phyloP scores from a whole-genome alignment of 495 filamentous ascomycete genomes.

The Podospora sp. region DNA sequence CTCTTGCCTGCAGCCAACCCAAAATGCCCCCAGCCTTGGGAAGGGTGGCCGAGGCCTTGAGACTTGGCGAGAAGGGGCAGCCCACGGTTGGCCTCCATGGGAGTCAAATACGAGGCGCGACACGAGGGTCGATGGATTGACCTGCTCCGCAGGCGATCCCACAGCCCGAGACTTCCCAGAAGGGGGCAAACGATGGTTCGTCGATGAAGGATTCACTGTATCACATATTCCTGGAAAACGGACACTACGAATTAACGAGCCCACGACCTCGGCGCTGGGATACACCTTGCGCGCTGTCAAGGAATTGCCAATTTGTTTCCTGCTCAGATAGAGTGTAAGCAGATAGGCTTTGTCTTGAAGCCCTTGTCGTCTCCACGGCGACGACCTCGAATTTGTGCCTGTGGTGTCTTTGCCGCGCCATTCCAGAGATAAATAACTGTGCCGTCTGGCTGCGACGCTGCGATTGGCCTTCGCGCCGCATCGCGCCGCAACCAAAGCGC shows the following conservation, averaged over 20 bases:
- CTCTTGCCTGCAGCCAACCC: neutral
- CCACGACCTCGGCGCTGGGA: neutral
- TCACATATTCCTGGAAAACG: slow-evolving; percentile 15
- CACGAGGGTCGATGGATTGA: neutral
- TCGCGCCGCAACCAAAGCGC: neutral
- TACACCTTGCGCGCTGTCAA: neutral
- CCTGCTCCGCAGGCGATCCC: neutral
- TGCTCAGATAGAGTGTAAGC: slow-evolving; percentile 3
- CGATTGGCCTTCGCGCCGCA: neutral
- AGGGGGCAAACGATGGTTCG: neutral
- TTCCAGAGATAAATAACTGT: slow-evolving; percentile 1
- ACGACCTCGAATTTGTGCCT: neutral
- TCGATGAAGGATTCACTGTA: slow-evolving; percentile 17
- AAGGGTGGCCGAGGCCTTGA: neutral
- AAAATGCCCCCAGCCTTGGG: neutral
- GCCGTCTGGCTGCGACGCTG: slow-evolving; percentile 5
- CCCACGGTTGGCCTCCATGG: slow-evolving; percentile 1
- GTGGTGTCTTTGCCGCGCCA: neutral
- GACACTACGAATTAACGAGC: neutral
- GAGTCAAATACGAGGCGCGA: neutral
- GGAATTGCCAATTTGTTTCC: neutral
- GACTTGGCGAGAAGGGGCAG: slow-evolving; percentile 1
- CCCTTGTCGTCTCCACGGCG: neutral
- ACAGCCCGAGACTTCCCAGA: neutral
- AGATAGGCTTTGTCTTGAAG: neutral